Evolutionary conservation across 345 rosid genomes (phyloP).

Genomic region (Physaria fendleri): DNA sequence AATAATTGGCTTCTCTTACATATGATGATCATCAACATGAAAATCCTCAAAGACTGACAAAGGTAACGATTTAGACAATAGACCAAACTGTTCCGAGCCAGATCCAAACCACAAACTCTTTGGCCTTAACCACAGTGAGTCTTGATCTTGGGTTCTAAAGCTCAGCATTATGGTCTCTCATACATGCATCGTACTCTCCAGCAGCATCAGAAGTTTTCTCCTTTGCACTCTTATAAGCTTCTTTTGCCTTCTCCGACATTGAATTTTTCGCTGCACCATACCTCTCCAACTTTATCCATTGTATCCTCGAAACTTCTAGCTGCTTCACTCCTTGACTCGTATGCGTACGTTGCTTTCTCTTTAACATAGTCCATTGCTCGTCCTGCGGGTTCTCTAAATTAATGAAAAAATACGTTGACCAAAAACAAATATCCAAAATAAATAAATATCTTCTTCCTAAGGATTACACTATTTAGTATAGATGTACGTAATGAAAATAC

Average conservation of each 20-base stretch:
- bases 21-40: no score
- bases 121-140: no score
- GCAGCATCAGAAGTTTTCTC: slow-evolving; percentile 49
- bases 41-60: no score
- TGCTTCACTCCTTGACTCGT: slow-evolving; percentile 19
- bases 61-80: no score
- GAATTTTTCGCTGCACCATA: slow-evolving; percentile 38
- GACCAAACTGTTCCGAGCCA: no score
- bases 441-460: no score
- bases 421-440: no score
- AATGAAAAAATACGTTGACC: no score
- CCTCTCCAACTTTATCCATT: slow-evolving; percentile 30
- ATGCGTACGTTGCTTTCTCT: slow-evolving; percentile 15
- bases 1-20: no score
- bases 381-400: slow-evolving; percentile 23
- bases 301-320: slow-evolving; percentile 7
- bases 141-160: slow-evolving; percentile 21
- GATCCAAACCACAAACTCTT: no score
- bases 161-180: slow-evolving; percentile 27
- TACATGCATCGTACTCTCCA: slow-evolving; percentile 31
- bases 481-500: no score
- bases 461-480: no score
- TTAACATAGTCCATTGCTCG: slow-evolving; percentile 21
- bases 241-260: slow-evolving; percentile 25
- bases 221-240: slow-evolving; percentile 47